Base-by-base conservation (phyloP, 352 stramenopile genomes). In the Lagenidium giganteum region DNA sequence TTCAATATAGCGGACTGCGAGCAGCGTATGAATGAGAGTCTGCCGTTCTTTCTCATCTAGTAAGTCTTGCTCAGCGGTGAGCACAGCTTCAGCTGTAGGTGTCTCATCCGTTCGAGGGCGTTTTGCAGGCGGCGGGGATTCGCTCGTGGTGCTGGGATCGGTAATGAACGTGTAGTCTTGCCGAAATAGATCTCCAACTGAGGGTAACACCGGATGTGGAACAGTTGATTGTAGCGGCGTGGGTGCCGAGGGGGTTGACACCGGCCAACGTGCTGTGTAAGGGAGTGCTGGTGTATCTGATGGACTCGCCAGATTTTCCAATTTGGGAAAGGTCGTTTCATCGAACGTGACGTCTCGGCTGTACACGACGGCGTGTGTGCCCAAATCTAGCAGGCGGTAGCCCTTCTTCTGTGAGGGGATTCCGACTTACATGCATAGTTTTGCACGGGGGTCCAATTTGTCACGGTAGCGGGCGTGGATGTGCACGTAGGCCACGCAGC, bases 401-500 rank as follows among this genome's bases (percentile, higher is more conserved):
- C 43, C 43, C 13, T 33, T 27, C 31, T 51, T 41, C 8, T 51
- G 43, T 3, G 28, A n/a, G 14, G 43, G 43, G 8, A 34, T 8
- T 5, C 44, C 44, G 9, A 52, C 27, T 21, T 39, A 45, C 34
- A 52, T 52, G 20, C 31, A 52, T n/a, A 46, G 8, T 18, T 9
- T 40, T 4, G 34, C 37, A 5, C 44, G 34, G 22, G 44, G 25
- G 12, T 52, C 44, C 20, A 52, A 9, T 28, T 43, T 46, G 26
- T 52, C 37, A 24, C 44, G 31, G 5, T 22, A 20, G 9, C 20
- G 11, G 3, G 27, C 28, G 5, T 8, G 20, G 20, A 52, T 44
- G 23, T 52, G 37, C 13, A 39, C 44, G 44, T 47, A 47, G 7
- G 41, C 41, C 14, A 22, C 28, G 21, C 45, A 53, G 3, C 45